A percentile compares a stretch with the other conserved stretches of the same genome.
These are phyloP conservation scores for Fusarium sp. DNA, from an alignment of 2,329 filamentous ascomycete species.

Conservation along the genomic window DNA sequence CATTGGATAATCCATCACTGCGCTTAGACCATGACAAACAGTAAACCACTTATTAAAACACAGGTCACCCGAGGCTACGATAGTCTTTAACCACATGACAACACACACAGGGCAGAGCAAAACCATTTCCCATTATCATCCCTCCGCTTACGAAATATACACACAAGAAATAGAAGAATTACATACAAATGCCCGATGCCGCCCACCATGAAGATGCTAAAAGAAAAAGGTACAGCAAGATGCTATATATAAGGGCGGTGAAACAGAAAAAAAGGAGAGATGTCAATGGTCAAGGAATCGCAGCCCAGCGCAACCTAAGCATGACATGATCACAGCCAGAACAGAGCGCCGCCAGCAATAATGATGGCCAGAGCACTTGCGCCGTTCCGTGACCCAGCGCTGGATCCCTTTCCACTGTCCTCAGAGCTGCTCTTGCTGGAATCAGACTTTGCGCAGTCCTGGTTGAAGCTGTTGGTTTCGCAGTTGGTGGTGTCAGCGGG, in stretches of 20 bases:
- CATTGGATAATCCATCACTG: conserved; percentile 5
- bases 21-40: neutral
- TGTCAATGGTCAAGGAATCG: conserved; percentile 10
- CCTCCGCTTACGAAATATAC: conserved; percentile 40
- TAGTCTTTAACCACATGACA: conserved; percentile 3
- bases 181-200: conserved; percentile 41
- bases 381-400: conserved; percentile 50
- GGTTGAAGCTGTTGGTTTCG: conserved; percentile 56
- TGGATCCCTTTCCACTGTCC: conserved; percentile 47
- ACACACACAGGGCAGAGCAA: neutral
- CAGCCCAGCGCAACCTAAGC: neutral
- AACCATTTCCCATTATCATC: conserved; percentile 32
- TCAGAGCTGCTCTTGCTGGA: conserved; percentile 50
- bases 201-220: conserved; percentile 38
- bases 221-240: conserved; percentile 30
- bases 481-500: conserved; percentile 52
- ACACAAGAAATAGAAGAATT: conserved; percentile 42
- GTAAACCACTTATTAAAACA: neutral
- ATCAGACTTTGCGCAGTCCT: conserved; percentile 53
- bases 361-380: conserved; percentile 56
- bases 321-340: conserved; percentile 51
- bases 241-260: conserved; percentile 34
- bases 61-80: no score
- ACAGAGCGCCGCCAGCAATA: conserved; percentile 54
- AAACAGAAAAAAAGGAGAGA: conserved; percentile 22